Percentiles rank a stretch among this genome's conserved stretches.
Conservation (phyloP, 2,329 filamentous ascomycete genomes). For the Diaporthe capsici region DNA sequence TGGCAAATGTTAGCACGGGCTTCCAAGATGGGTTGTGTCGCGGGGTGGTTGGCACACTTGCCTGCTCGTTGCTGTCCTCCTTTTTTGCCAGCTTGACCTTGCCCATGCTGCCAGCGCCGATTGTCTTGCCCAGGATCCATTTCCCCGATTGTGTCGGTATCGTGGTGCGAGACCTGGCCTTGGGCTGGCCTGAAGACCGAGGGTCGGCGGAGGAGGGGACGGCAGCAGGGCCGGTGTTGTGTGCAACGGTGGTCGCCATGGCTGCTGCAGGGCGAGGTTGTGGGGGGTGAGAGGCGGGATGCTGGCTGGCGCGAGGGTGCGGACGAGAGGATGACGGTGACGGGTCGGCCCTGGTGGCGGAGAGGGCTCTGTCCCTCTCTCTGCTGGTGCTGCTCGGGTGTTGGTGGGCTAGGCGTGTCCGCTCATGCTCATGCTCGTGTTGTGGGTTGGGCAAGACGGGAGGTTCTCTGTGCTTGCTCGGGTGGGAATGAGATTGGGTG, state of each 20-base stretch:
- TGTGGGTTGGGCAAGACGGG: conserved; percentile 58
- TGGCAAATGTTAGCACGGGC: conserved; percentile 33
- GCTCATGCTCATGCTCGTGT: conserved; percentile 83
- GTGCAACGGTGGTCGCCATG: conserved; percentile 53
- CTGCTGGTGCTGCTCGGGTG: conserved; percentile 76
- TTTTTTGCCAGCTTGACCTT: conserved; percentile 97
- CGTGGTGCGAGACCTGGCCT: conserved; percentile 78
- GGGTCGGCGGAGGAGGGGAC: conserved; percentile 64
- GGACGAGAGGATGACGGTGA: conserved; percentile 63
- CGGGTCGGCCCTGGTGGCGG: conserved; percentile 66
- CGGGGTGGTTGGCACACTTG: conserved; percentile 57
- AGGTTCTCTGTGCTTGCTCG: conserved; percentile 53
- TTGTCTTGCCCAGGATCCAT: conserved; percentile 96
- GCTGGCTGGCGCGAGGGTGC: conserved; percentile 66
- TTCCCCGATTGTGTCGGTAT: conserved; percentile 92
- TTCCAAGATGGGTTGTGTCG: conserved; percentile 12
- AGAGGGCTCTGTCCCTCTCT: conserved; percentile 59
- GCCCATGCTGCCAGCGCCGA: conserved; percentile 98
- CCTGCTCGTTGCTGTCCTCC: conserved; percentile 91
- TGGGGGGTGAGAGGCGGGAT: conserved; percentile 51
- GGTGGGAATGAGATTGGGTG: conserved; percentile 48
- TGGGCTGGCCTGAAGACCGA: conserved; percentile 62
- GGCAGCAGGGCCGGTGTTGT: conserved; percentile 67
- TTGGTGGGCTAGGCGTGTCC: conserved; percentile 74
- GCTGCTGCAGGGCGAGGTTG: conserved; percentile 47